Base-by-base conservation (phyloP, 352 stramenopile species). In the Phytophthora europaea region DNA sequence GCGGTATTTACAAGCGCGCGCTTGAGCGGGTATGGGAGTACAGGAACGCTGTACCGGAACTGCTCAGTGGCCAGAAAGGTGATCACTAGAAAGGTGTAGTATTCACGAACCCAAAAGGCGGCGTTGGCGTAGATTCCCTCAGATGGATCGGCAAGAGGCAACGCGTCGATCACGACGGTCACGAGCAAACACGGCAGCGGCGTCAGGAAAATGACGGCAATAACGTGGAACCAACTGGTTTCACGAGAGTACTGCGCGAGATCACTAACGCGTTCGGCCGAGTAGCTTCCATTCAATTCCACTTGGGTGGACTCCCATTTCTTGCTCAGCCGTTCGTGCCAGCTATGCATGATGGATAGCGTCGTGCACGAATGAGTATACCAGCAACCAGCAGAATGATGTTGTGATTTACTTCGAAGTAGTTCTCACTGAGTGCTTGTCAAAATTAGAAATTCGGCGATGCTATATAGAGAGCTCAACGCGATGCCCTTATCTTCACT, bases 271-370 rank as follows among this genome's bases (percentile, higher is more conserved):
- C 68, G 63, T 20, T 55, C 6, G 6, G 57, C 13, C 2, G 73
- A 76, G 50, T 79, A 76, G 7, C 47, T 67, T 13, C 73, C 73
- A 28, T 76, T 54, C 12, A 79, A 22, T 40, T 79, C 68, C 58
- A 79, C 67, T 57, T 79, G 72, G 13, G 66, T 71, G 7, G 48
- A 2, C 26, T 80, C 68, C 70, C 64, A 72, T 6, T 5, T 22
- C 18, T 67, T 60, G 61, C 61, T 33, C 18, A 69, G 6, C 7
- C 8, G 33, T 23, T 28, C 33, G 22, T 23, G 36, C 16, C 28
- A 43, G 23, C 23, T 34, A 22, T 16, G 22, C 23, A 61, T 51
- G 33, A 22, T 16, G 40, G 43, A 50, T 20, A 16, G 15, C 40
- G n/a, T 50, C 4, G 15, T 20, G 22, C 40, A 50, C 40, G 40